Base-by-base conservation (phyloP, 1,284 basidiomycete species). In the Ceraceosorus guamensis region DNA sequence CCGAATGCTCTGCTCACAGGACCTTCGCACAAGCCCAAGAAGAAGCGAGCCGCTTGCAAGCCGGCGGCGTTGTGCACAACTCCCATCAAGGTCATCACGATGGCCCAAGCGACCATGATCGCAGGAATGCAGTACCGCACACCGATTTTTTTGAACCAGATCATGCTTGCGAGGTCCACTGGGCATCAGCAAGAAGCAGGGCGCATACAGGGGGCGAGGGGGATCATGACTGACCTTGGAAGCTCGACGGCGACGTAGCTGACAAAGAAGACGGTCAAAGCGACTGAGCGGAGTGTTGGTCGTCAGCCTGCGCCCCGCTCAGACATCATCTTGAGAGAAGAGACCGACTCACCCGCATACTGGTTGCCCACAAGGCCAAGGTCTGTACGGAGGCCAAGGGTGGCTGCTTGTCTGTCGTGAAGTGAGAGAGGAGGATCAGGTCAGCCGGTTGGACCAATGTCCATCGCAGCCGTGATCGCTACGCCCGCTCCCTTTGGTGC, bases 221-320 rank as follows among this genome's bases (percentile, higher is more conserved):
- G 48, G 24, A 55, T 48, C 45, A 65, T 67, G 24, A 74, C 60
- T 14, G 60, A 71, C 43, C 50, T 59, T 3, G 71, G 71, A 10
- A 74, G 56, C 59, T 74, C 58, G 10, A 68, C 55, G 30, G 60
- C 67, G 48, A 74, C 46, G 53, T 60, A 60, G 18, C 35, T 82
- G 3, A 85, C 79, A 65, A 86, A 48, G 46, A 52, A 53, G 32
- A 59, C 51, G 41, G 46, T 46, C n/a, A 52, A 53, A 37, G 57
- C 77, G 24, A 78, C 61, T 24, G 24, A 3, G 24, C 24, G 24
- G 24, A 24, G 24, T 24, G 24, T 24, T 24, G 24, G 24, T 24
- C 24, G 24, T 24, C 24, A 24, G 24, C 24, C 24, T 24, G 3
- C 1, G 24, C 24, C 24, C 24, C 24, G 24, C 24, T 24, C 24